Evolutionary conservation across 345 rosid genomes (phyloP), one percentile per base, ranked within the genome.

Genomic region (Garcia nutans): DNA sequence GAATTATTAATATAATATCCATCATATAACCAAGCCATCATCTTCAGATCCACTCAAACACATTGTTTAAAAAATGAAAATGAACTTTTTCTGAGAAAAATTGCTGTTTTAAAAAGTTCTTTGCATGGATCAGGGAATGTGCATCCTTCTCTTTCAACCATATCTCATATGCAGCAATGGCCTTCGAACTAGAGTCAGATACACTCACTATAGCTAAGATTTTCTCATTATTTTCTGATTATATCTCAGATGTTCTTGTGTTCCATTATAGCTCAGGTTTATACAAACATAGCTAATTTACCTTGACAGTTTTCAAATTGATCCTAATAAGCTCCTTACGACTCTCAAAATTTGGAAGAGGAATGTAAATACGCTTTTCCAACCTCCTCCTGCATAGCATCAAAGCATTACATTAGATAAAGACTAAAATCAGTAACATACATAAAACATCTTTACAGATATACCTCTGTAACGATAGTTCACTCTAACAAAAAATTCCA

Each of bases 321-420:
- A 96, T 96, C 73, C 88, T 88, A 72, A 96, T 96, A 74, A 96
- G 99, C 85, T 89, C 99, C 80, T 90, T 93, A 1, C 99, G 98
- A 88, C 97, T 91, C 85, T 96, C 99, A 20, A 93, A 89, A 85
- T 84, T 92, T n/a, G 99, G 99, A 74, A 96, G 95, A 65, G 99
- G 99, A 73, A 96, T 96, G 70, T 96, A 96, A 81, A 96, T 92
- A 85, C 99, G 93, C 81, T 96, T 96, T 77, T 96, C 99, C 89
- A 96, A 84, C 86, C 99, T 84, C 91, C 99, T 92, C 97, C 99
- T 93, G 88, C 89, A 82, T 76, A 74, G 63, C 42, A 75, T 78
- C 75, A 56, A 13, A 47, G 57, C 41, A 70, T 61, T n/a, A 73
- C 37, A 64, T 71, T 58, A 70, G 69, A 70, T 8, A 65, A 57